These are phyloP conservation scores for Colletotrichum orchidophilum DNA, from an alignment of 2,329 filamentous ascomycete species.

Conservation along the genomic window DNA sequence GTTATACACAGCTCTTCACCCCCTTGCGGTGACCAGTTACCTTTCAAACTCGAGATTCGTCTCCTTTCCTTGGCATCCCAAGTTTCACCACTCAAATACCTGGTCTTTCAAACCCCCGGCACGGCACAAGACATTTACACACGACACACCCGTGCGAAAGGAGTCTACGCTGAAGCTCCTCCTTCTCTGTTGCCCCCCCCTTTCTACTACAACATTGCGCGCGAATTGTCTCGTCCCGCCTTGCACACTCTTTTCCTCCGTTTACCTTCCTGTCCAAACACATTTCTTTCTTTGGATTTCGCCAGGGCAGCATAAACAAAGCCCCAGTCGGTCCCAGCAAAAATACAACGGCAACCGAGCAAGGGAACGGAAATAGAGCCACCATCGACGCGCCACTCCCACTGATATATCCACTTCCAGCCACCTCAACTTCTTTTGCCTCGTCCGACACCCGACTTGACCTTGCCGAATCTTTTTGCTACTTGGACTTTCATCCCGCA, in stretches of 20 bases:
- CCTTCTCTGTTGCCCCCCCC: background rate
- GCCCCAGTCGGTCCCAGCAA: background rate
- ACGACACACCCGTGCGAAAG: conserved; percentile 16
- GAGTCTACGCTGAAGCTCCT: background rate
- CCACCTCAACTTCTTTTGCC: conserved; percentile 23
- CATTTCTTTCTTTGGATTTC: background rate
- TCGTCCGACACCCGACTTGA: conserved; percentile 1
- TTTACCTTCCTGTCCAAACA: conserved; percentile 10
- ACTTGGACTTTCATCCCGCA: background rate
- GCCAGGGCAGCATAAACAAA: conserved; percentile 24
- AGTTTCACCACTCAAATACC: conserved; percentile 17
- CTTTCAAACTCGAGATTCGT: conserved; percentile 20
- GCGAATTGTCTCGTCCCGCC: conserved; percentile 16
- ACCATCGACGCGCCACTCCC: conserved; percentile 21
- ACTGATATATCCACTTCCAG: conserved; percentile 32
- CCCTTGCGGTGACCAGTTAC: background rate
- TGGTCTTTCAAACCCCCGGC: background rate
- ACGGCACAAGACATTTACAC: background rate
- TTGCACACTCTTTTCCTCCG: conserved; percentile 16
- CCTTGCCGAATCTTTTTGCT: background rate
- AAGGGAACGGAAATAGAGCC: conserved; percentile 13
- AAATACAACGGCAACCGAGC: background rate
- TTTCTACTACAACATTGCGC: background rate
- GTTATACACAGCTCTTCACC: background rate
- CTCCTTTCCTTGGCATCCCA: conserved; percentile 28